Conservation (phyloP, 495 filamentous ascomycete species). For the Niebla homalea region DNA sequence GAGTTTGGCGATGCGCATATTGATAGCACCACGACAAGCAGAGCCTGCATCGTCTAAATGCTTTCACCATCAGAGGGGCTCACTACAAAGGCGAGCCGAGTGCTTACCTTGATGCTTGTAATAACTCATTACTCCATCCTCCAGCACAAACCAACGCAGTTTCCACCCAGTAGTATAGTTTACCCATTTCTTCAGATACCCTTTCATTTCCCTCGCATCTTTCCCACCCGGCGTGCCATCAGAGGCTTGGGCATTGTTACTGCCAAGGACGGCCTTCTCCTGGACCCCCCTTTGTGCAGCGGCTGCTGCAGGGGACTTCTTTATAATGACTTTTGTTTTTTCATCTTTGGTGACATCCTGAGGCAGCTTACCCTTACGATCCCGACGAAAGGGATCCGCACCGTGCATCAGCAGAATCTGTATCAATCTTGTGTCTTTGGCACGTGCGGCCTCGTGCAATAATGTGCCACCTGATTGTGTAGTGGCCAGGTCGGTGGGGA, state of each 20-base stretch:
- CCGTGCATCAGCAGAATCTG: conserved; percentile 85
- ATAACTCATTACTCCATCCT: conserved; percentile 94
- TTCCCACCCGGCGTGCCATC: conserved; percentile 60
- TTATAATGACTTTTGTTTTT: conserved; percentile 68
- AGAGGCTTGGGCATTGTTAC: conserved; percentile 46
- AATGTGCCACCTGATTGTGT: conserved; percentile 71
- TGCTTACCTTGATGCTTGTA: conserved; percentile 86
- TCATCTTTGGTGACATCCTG: conserved; percentile 98
- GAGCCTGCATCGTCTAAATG: conserved; percentile 69
- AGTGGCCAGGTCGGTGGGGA: conserved; percentile 68
- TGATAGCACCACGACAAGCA: conserved; percentile 92
- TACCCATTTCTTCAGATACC: conserved; percentile 98
- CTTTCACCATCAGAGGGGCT: neutral
- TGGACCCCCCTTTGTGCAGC: conserved; percentile 92
- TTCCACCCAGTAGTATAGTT: conserved; percentile 97
- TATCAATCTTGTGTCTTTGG: conserved; percentile 70
- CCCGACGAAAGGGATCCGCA: conserved; percentile 91
- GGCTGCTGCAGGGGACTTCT: conserved; percentile 85
- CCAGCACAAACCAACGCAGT: conserved; percentile 91
- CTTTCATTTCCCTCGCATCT: conserved; percentile 91
- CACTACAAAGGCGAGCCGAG: neutral
- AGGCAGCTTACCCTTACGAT: conserved; percentile 87
- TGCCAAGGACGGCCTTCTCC: conserved; percentile 87
- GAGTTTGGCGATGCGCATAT: conserved; percentile 90
- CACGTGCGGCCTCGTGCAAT: conserved; percentile 83